A percentile compares a stretch with the other conserved stretches of the same genome.
phyloP scores from a whole-genome alignment of 805 yeast species.

The Grigorovia transvaalensis region DNA sequence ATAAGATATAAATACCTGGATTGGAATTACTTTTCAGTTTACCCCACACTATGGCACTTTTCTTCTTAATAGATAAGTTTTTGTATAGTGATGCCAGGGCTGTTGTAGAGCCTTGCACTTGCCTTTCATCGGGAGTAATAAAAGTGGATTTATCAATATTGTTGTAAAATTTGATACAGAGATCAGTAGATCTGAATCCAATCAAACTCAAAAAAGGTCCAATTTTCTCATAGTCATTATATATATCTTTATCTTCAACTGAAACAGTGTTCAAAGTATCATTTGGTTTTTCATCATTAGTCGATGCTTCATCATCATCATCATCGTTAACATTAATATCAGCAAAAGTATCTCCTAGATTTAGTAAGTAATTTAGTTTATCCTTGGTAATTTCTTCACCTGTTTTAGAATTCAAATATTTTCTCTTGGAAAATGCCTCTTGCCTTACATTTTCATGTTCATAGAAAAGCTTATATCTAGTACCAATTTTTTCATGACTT shows the following conservation, averaged over 20 bases:
- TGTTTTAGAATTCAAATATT: slow-evolving; percentile 31
- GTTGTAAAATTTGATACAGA: slow-evolving; percentile 40
- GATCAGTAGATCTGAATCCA: slow-evolving; percentile 47
- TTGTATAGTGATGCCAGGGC: slow-evolving; percentile 62
- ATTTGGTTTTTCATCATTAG: not conserved
- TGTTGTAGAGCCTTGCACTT: slow-evolving; percentile 48
- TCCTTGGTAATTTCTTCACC: slow-evolving; percentile 34
- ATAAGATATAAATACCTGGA: slow-evolving; percentile 49
- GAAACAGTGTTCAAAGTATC: slow-evolving; percentile 23
- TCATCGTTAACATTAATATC: slow-evolving; percentile 34
- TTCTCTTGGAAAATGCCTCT: slow-evolving; percentile 41
- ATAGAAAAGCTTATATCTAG: slow-evolving; percentile 40
- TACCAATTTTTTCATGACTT: slow-evolving; percentile 40
- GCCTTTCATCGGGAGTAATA: slow-evolving; percentile 56
- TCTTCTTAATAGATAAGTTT: slow-evolving; percentile 39
- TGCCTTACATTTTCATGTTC: slow-evolving; percentile 42
- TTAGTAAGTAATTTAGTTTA: slow-evolving; percentile 30
- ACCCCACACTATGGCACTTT: slow-evolving; percentile 68
- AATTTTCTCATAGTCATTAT: not conserved
- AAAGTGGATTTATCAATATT: slow-evolving; percentile 48
- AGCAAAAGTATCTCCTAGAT: slow-evolving; percentile 39
- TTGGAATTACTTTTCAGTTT: slow-evolving; percentile 40
- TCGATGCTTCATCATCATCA: slow-evolving; percentile 14
- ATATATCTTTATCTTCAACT: slow-evolving; percentile 28
- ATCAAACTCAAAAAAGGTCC: slow-evolving; percentile 50